Conservation (phyloP, 495 filamentous ascomycete species). For the Tuber calosporum region DNA sequence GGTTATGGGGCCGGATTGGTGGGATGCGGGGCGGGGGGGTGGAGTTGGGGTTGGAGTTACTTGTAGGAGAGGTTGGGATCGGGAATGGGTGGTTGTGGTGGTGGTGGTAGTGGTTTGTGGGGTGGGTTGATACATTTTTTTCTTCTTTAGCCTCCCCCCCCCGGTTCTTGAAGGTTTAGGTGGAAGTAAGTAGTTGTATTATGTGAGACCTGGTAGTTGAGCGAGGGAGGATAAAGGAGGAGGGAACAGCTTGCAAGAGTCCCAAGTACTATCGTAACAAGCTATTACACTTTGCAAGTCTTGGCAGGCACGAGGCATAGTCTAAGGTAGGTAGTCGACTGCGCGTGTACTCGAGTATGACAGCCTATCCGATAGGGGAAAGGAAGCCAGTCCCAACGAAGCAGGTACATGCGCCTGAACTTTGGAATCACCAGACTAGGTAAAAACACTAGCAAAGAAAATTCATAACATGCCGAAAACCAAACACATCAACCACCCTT, state of each 20-base stretch:
- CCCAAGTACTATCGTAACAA: background rate
- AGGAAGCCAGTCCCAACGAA: too few relatives aligned
- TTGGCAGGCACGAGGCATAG: slow-evolving; percentile 4
- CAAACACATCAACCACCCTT: too few relatives aligned
- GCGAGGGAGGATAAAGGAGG: background rate
- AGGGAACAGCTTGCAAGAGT: background rate
- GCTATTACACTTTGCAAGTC: background rate
- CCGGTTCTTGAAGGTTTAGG: background rate
- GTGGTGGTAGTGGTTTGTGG: background rate
- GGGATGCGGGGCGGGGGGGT: slow-evolving; percentile 10
- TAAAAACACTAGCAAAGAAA: too few relatives aligned
- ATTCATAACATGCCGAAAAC: too few relatives aligned
- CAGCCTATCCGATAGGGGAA: too few relatives aligned
- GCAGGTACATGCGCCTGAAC: too few relatives aligned
- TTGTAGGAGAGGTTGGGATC: background rate
- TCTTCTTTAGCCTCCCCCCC: background rate
- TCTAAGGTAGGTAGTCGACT: too few relatives aligned
- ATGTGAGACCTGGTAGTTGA: background rate
- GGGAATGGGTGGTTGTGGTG: background rate
- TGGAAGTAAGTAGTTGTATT: background rate
- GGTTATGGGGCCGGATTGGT: slow-evolving; percentile 39
- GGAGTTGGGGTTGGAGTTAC: background rate
- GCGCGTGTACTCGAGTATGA: too few relatives aligned
- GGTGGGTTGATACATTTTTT: background rate
- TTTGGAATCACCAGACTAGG: too few relatives aligned